Evolutionary conservation across 495 filamentous ascomycete genomes (phyloP), one percentile per base, ranked within the genome.

Genomic region (Friedmanniomyces simplex): DNA sequence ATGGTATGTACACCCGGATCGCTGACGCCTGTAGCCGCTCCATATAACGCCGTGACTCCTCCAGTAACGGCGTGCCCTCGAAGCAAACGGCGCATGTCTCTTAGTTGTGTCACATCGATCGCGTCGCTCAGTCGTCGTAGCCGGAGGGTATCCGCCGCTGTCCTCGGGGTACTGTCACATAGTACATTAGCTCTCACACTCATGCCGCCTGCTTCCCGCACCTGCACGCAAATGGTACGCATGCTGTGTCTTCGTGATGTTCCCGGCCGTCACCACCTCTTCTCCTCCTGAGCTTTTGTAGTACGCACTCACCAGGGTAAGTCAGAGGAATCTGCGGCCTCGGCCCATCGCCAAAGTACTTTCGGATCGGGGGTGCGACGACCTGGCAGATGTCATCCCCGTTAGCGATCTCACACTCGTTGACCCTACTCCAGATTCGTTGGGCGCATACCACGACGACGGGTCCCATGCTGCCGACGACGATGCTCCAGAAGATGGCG

Each of bases 401-500:
- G 39, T 43, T 16, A 43, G 39, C 39, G 13, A 43, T 2, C 14
- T 13, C 5, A 16, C 39, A 20, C 39, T 43, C 14, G 14, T 43
- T n/a, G n/a, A 13, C 18, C 39, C 39, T 43, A 43, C 39, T 43
- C 14, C 39, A 25, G 28, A 32, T 32, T 3, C 10, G 10, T 32
- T 32, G 28, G 28, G 28, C 28, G 28, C 51, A 25, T 43, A 85
- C 58, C 21, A 95, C 70, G 24, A 78, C 70, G 48, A 87, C 70
- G 30, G 91, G 93, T 1, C 91, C 90, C 21, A 81, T 62, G 52
- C 68, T 67, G 55, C 86, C 93, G 53, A 97, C 74, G 55, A 86
- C 59, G 55, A 86, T 73, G 57, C 88, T 86, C 75, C 79, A 96
- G 80, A 95, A 94, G 71, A 86, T 82, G 39, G 89, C 89, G 26